Conservation (phyloP, 2,329 filamentous ascomycete genomes). For the Calcarisporium arbuscula region DNA sequence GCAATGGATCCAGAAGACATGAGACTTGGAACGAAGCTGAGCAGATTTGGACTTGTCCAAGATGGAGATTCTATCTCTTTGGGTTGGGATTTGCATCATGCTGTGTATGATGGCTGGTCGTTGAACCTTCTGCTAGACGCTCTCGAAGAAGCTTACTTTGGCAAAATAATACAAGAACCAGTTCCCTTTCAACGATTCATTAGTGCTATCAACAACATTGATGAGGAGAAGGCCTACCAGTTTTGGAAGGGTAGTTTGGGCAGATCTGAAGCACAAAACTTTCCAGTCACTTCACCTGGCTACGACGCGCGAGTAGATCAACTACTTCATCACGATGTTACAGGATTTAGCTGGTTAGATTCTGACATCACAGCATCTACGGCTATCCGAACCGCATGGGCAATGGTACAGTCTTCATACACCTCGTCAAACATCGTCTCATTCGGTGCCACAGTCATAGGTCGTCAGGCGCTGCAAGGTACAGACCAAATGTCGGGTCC, state of each 20-base stretch:
- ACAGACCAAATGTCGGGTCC: constrained; percentile 2
- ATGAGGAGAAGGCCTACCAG: neutral
- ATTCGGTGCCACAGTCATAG: constrained; percentile 3
- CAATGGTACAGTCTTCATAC: constrained; percentile 2
- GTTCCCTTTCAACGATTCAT: constrained; percentile 4
- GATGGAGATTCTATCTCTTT: constrained; percentile 6
- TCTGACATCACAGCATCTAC: constrained; percentile 2
- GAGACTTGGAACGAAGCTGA: constrained; percentile 5
- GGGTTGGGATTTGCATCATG: constrained; percentile 13
- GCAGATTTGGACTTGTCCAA: constrained; percentile 5
- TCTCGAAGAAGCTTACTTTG: neutral
- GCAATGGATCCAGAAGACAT: too few species aligned
- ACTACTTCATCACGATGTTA: neutral
- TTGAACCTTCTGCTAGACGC: constrained; percentile 6
- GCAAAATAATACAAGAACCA: too few species aligned
- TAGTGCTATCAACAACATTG: neutral
- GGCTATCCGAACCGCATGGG: constrained; percentile 1
- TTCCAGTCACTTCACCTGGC: constrained; percentile 1
- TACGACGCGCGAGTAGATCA: constrained; percentile 3
- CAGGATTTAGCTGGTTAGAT: constrained; percentile 1
- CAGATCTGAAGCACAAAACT: constrained; percentile 1
- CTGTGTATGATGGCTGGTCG: constrained; percentile 14
- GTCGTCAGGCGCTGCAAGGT: constrained; percentile 9
- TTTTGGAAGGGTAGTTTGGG: constrained; percentile 6
- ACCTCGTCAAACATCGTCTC: constrained; percentile 1